Base-by-base conservation (phyloP, 2,329 filamentous ascomycete genomes). In the Colletotrichum euphorbiae region DNA sequence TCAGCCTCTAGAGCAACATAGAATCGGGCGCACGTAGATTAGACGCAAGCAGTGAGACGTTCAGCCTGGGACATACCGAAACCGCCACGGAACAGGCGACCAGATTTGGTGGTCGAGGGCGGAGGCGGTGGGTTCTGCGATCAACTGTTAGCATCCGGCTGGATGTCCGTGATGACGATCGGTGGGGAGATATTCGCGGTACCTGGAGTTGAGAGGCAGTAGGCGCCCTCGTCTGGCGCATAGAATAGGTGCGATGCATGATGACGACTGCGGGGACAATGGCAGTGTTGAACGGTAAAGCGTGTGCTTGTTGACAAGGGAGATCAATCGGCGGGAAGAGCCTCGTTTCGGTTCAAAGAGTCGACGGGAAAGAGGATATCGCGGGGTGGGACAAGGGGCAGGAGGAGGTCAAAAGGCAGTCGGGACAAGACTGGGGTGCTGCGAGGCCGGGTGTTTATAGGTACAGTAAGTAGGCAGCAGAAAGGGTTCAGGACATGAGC, bases 211-310 rank as follows among this genome's bases (percentile, higher is more conserved):
- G 87, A 77, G 94, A 97, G 77, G 96, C 96, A 73, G 96, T 99
- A 55, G 96, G 96, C 81, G 93, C 93, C 87, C 96, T 91, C 82
- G 93, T 91, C 83, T 97, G 92, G 91, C 96, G 94, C 96, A 98
- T 97, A 76, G 94, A 97, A 81, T 98, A 99, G 73, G 96, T 98
- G 81, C 95, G 94, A 89, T 99, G 96, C 95, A 99, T 99, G 65
- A 70, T 83, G 81, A 67, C 59, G 65, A 57, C 17, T 38, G 45
- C 31, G n/a, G 33, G 36, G 11, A 38, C 42, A 36, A 43, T 28
- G 36, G 28, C 46, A 12, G 28, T 28, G 45, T 3, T 40, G 2
- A 11, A 2, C 11, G 48, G n/a, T 36, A 31, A 36, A 17, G 9
- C 17, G 8, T n/a, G 48, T 31, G 15, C 17, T 28, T 36, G 5